These are phyloP conservation scores for Fusarium sp. DNA, from an alignment of 2,329 filamentous ascomycete species.

Conservation along the genomic window DNA sequence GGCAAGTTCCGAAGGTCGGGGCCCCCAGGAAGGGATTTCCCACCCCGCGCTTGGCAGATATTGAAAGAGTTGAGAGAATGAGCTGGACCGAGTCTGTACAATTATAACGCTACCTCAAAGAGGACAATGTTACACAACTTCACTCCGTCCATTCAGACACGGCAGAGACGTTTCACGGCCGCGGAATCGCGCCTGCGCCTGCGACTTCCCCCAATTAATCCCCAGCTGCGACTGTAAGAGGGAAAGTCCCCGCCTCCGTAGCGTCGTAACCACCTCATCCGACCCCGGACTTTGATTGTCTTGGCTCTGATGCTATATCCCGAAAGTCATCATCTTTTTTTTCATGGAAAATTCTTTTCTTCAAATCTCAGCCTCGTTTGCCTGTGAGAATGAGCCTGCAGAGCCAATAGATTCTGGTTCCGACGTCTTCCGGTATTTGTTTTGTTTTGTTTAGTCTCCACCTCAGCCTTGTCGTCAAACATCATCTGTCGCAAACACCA, in stretches of 20 bases:
- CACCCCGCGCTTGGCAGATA: slow-evolving; percentile 30
- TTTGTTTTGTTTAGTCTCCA: not conserved
- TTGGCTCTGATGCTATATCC: not conserved
- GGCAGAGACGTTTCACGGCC: slow-evolving; percentile 15
- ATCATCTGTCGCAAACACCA: not conserved
- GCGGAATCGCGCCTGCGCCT: not conserved
- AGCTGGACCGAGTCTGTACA: not conserved
- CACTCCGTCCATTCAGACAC: not conserved
- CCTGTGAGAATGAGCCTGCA: not conserved
- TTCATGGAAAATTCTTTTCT: not conserved
- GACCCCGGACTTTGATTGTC: slow-evolving; percentile 19
- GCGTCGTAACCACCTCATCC: slow-evolving; percentile 19
- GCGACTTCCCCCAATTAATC: slow-evolving; percentile 15
- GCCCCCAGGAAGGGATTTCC: slow-evolving; percentile 10
- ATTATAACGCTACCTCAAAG: not conserved
- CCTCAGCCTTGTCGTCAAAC: not conserved
- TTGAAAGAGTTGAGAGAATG: not conserved
- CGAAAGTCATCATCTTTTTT: not conserved
- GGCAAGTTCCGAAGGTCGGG: slow-evolving; percentile 25
- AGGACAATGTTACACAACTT: not conserved
- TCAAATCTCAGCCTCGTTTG: not conserved
- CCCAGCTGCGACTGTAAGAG: not conserved
- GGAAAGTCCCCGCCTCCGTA: slow-evolving; percentile 7
- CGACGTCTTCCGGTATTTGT: not conserved
- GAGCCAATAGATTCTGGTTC: not conserved